Base-by-base conservation (phyloP, 495 filamentous ascomycete species). In the Penicillium salamii region DNA sequence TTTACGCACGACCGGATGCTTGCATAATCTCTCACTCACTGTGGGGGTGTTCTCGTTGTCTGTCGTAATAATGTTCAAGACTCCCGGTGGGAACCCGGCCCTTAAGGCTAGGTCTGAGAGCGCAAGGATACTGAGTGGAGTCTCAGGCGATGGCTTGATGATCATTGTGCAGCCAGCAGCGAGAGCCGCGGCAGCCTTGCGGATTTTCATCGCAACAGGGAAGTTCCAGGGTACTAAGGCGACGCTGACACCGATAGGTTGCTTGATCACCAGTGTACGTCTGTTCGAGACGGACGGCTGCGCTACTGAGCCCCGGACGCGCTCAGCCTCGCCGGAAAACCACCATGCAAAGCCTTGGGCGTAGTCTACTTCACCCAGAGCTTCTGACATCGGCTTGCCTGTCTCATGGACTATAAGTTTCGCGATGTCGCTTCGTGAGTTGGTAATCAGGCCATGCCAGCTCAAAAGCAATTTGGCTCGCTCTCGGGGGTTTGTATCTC, bases 161-260 rank as follows among this genome's bases (percentile, higher is more conserved):
- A 80, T 75, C 50, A 83, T 77, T 3, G 80, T 78, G 63, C 83
- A 86, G 2, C 84, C 83, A 5, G 83, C 82, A 3, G 82, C 82
- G 3, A 87, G 60, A 3, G 84, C 84, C 1, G 82, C 76, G 21
- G 69, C 73, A 7, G 77, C 76, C 61, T 87, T 87, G 12, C 84
- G 65, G 14, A 84, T 62, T 17, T 82, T 68, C 78, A 86, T 39
- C 3, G 71, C 75, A 28, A 73, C 63, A 28, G 72, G 75, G 28
- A 76, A 71, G n/a, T 68, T 68, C 65, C 65, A 75, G 39, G 77
- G 76, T 6, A 77, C 70, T 8, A 67, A 36, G 0, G 61, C 65
- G 23, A 58, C 63, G 8, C 50, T 58, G 1, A 78, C 77, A 7
- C 77, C 77, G 24, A 80, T 63, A 1, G 77, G 75, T 55, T 78